A percentile compares a stretch with the other conserved stretches of the same genome.
phyloP scores from a whole-genome alignment of 805 yeast genomes.

The Saccharomycopsis olivae region DNA sequence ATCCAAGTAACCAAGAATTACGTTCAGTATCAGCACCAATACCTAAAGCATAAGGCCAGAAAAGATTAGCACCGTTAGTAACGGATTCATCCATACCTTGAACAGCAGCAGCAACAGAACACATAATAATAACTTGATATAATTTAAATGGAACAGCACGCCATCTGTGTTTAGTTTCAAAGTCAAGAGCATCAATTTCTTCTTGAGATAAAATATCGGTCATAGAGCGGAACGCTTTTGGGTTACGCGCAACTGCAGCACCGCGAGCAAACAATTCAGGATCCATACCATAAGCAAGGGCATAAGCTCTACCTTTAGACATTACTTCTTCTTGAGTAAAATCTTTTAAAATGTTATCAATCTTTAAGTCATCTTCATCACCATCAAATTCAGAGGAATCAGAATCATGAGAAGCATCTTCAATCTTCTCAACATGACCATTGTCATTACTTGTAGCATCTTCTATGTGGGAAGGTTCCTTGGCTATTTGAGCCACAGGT shows the following conservation, averaged over 20 bases:
- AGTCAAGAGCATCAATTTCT: slow-evolving; percentile 40
- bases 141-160: slow-evolving; percentile 31
- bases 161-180: slow-evolving; percentile 39
- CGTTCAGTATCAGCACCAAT: slow-evolving; percentile 35
- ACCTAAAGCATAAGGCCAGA: slow-evolving; percentile 47
- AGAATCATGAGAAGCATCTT: background rate
- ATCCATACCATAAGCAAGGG: slow-evolving; percentile 43
- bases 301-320: slow-evolving; percentile 62
- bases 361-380: slow-evolving; percentile 11
- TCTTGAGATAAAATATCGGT: slow-evolving; percentile 37
- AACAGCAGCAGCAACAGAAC: slow-evolving; percentile 71
- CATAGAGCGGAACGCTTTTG: slow-evolving; percentile 50
- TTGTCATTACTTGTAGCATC: too few relatives aligned
- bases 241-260: slow-evolving; percentile 58
- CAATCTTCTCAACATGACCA: slow-evolving; percentile 4
- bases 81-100: slow-evolving; percentile 78
- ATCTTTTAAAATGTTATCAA: slow-evolving; percentile 40
- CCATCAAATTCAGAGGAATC: background rate
- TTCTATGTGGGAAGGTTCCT: too few relatives aligned
- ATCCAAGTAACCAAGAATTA: slow-evolving; percentile 49
- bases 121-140: slow-evolving; percentile 46
- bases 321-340: slow-evolving; percentile 53
- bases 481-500: too few relatives aligned
- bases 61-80: slow-evolving; percentile 59
- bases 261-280: slow-evolving; percentile 50